Evolutionary conservation across 352 stramenopile genomes (phyloP).

Genomic region (Blastocystis sp.): DNA sequence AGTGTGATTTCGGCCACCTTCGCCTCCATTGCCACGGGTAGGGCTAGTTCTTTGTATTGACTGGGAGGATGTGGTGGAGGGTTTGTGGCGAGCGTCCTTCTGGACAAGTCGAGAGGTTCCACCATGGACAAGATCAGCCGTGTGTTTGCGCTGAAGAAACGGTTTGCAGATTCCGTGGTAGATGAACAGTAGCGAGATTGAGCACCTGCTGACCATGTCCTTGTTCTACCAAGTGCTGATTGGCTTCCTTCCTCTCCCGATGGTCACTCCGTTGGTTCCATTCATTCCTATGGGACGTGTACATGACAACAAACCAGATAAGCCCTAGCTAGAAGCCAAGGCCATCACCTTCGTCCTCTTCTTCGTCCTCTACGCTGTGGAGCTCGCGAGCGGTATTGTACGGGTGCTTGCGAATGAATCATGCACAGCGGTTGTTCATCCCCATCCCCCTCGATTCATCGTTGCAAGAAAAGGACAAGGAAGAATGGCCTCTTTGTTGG

Average conservation of each 20-base stretch:
- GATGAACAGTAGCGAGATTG: conserved; percentile 12
- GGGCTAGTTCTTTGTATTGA: neutral
- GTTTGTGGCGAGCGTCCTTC: neutral
- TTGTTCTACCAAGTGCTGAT: conserved; percentile 33
- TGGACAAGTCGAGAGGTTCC: neutral
- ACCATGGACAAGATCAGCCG: conserved; percentile 31
- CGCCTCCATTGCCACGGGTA: conserved; percentile 29
- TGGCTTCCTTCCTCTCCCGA: conserved; percentile 23
- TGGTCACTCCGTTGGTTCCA: neutral
- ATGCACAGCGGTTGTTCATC: conserved; percentile 12
- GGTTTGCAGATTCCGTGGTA: neutral
- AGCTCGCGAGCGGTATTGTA: conserved; percentile 2
- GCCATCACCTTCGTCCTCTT: neutral
- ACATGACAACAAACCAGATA: neutral
- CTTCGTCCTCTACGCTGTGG: neutral
- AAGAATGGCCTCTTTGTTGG: neutral
- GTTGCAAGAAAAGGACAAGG: neutral
- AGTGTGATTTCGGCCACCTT: conserved; percentile 28
- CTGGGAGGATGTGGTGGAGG: conserved; percentile 20
- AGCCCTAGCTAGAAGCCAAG: conserved; percentile 2
- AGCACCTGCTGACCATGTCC: conserved; percentile 38
- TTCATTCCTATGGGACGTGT: neutral
- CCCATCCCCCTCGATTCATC: neutral
- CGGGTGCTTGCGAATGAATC: neutral
- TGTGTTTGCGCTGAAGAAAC: neutral